Percentiles rank a stretch among this genome's conserved stretches.
phyloP scores from a whole-genome alignment of 345 rosid species.

The Populus tremula region DNA sequence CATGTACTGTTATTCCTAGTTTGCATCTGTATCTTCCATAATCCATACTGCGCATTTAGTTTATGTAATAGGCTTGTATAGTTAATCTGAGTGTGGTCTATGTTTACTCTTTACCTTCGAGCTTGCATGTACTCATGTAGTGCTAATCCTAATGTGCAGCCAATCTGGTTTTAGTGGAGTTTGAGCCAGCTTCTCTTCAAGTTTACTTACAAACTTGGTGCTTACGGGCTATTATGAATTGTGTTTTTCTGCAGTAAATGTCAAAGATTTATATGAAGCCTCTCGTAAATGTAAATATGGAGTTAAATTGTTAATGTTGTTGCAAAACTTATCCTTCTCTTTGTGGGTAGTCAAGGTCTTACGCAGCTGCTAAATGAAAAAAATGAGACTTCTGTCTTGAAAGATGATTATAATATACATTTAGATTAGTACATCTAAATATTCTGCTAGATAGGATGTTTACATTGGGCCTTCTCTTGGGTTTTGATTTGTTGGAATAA shows the following conservation, averaged over 20 bases:
- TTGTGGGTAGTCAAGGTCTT: background rate
- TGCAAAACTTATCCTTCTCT: background rate
- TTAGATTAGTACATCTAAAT: background rate
- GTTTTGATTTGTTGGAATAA: background rate
- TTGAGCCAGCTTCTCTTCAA: background rate
- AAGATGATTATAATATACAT: background rate
- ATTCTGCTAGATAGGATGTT: background rate
- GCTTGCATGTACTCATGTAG: background rate
- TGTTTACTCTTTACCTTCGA: background rate
- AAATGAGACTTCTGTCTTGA: no score
- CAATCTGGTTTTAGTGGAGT: background rate
- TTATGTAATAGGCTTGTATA: background rate
- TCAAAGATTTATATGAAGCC: background rate
- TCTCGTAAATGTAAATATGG: background rate
- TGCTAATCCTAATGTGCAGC: background rate
- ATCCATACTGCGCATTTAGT: background rate
- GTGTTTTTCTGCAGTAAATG: background rate
- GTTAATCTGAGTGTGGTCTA: background rate
- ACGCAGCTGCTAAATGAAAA: background rate
- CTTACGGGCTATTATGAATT: background rate
- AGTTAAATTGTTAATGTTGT: background rate
- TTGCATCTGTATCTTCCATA: background rate
- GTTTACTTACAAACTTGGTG: background rate
- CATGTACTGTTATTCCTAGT: background rate
- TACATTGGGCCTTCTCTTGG: background rate